Conservation (phyloP, 805 yeast genomes). For the Candida dendrica region DNA sequence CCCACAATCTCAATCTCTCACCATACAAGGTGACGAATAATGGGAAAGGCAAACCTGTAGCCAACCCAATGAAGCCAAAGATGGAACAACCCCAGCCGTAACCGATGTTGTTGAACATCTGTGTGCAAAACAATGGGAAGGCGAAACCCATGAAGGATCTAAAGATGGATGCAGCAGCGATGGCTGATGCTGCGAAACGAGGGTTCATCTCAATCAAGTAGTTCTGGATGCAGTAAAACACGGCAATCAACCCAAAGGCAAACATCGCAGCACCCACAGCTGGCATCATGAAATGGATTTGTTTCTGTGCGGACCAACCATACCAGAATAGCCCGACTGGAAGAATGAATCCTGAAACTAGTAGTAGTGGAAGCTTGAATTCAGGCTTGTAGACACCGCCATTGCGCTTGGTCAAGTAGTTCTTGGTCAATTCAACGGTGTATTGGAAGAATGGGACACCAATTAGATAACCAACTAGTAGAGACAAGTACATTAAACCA, state of each 20-base stretch:
- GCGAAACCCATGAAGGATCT: conserved; percentile 62
- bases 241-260: conserved; percentile 51
- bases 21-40: conserved; percentile 50
- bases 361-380: conserved; percentile 45
- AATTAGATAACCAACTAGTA: conserved; percentile 45
- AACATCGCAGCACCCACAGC: conserved; percentile 53
- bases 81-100: conserved; percentile 70
- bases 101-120: conserved; percentile 49
- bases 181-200: conserved; percentile 59
- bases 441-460: conserved; percentile 45
- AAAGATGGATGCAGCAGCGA: conserved; percentile 62
- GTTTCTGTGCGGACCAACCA: conserved; percentile 62
- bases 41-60: conserved; percentile 64
- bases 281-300: conserved; percentile 57
- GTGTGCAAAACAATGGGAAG: conserved; percentile 58
- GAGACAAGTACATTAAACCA: conserved; percentile 53
- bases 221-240: conserved; percentile 61
- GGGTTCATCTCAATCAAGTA: conserved; percentile 70
- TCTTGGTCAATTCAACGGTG: conserved; percentile 34
- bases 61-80: conserved; percentile 49
- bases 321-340: conserved; percentile 62
- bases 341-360: conserved; percentile 41
- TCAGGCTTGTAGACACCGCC: conserved; percentile 57
- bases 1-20: conserved; percentile 50
- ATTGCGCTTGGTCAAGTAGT: conserved; percentile 30